Percentiles rank a stretch among this genome's conserved stretches.
Conservation (phyloP, 495 filamentous ascomycete species). For the Lophium mytilinum region DNA sequence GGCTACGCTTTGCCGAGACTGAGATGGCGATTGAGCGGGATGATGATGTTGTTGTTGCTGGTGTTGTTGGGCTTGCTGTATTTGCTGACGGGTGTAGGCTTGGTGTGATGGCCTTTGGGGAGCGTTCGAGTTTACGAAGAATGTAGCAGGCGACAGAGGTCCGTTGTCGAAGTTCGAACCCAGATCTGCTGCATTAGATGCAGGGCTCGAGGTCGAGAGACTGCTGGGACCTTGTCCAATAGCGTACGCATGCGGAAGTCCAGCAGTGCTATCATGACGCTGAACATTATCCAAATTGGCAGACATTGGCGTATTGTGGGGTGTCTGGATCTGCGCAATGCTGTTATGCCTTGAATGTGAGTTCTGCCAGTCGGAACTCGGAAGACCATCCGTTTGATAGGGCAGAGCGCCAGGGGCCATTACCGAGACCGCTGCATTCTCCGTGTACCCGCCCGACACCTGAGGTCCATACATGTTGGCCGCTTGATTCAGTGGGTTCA, state of each 20-base stretch:
- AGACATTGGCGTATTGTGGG: slow-evolving; percentile 21
- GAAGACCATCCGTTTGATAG: slow-evolving; percentile 16
- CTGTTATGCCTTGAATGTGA: slow-evolving; percentile 21
- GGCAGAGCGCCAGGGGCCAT: slow-evolving; percentile 10
- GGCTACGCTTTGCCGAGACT: slow-evolving; percentile 8
- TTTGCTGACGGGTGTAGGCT: slow-evolving; percentile 23
- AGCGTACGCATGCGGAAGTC: slow-evolving; percentile 57
- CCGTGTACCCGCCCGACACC: neutral
- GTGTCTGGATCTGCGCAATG: slow-evolving; percentile 19
- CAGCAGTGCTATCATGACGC: slow-evolving; percentile 28
- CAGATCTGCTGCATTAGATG: slow-evolving; percentile 23
- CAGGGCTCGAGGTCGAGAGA: slow-evolving; percentile 52
- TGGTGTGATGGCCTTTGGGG: slow-evolving; percentile 25
- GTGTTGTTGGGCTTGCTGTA: slow-evolving; percentile 20
- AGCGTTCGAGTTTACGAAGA: slow-evolving; percentile 23
- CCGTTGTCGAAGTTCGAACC: slow-evolving; percentile 23
- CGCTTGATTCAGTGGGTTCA: slow-evolving; percentile 20
- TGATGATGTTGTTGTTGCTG: slow-evolving; percentile 21
- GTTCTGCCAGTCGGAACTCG: slow-evolving; percentile 21
- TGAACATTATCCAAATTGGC: slow-evolving; percentile 6
- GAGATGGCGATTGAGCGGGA: slow-evolving; percentile 19
- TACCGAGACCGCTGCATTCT: neutral
- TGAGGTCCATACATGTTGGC: slow-evolving; percentile 16
- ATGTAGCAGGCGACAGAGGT: slow-evolving; percentile 26
- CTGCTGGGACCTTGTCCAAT: slow-evolving; percentile 58